Evolutionary conservation across 331 rosid genomes (phyloP), one percentile per base, ranked within the genome.

Genomic region (Malus hybrid): DNA sequence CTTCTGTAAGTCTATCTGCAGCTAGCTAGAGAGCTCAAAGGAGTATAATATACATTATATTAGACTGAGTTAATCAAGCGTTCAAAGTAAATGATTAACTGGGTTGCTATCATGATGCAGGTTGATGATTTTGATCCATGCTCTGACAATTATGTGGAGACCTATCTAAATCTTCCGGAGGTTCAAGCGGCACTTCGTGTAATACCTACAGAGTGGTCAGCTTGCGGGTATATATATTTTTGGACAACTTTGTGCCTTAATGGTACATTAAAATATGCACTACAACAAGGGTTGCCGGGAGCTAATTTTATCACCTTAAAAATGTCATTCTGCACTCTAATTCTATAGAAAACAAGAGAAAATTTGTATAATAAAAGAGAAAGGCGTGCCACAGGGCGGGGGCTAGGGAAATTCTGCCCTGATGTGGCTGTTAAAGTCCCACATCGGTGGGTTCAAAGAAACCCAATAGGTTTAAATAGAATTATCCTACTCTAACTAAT

Each of bases 151-250:
- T 84, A 89, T 65, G 86, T 86, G 53, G 3, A 0, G 1, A 58
- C 83, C 44, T 87, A 86, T 77, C 85, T 89, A 74, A 89, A 89
- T 70, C 85, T 72, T 48, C 68, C 75, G 6, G 70, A 79, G 82
- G 92, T 89, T 19, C 92, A 89, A 84, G 77, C 69, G 80, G 90
- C 92, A 63, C 84, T 87, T 60, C 90, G 82, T 77, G 90, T 53
- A 20, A 80, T 75, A 78, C 28, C 84, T 53, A 55, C 80, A 33
- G n/a, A 77, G 7, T 90, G 89, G 96, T 9, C 32, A 48, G 10
- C 65, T 76, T 87, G 92, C 90, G 71, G 88, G 95, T 89, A 80
- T 60, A 15, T 46, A 14, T 56, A 14, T 6, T 50, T 50, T 16
- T 1, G 56, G 56, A 50, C 56, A 50, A 48, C 56, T 16, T 50